These are phyloP conservation scores for Rosa rugosa DNA, from an alignment of 306 rosid species.

Conservation along the genomic window DNA sequence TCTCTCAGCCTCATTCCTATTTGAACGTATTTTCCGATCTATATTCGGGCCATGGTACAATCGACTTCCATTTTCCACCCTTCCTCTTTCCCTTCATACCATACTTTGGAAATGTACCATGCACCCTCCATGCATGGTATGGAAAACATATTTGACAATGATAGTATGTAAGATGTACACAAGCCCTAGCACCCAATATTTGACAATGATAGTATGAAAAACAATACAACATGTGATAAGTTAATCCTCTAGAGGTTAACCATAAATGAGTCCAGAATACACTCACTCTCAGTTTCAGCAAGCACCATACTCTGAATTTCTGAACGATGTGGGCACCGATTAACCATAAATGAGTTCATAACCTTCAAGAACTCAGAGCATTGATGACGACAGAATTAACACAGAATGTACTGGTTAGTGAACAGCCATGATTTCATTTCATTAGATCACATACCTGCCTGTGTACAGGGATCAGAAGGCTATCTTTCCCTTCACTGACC, in stretches of 20 bases:
- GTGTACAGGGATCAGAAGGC: conserved; percentile 68
- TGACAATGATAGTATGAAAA: background rate
- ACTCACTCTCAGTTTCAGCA: conserved; percentile 70
- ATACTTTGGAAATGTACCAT: background rate
- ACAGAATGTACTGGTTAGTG: conserved; percentile 2
- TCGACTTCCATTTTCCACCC: background rate
- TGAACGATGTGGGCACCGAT: conserved; percentile 91
- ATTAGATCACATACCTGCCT: conserved; percentile 48
- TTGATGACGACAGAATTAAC: conserved; percentile 13
- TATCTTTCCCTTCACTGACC: conserved; percentile 66
- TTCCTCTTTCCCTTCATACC: background rate
- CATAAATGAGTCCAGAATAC: conserved; percentile 14
- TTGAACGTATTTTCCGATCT: background rate
- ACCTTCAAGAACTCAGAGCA: conserved; percentile 42
- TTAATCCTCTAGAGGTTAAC: background rate
- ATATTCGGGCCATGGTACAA: background rate
- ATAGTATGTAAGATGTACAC: too few species aligned
- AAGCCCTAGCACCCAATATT: background rate
- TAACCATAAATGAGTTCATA: conserved; percentile 44
- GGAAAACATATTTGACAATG: too few species aligned
- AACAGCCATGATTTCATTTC: background rate
- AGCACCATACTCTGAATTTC: conserved; percentile 87
- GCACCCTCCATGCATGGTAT: background rate
- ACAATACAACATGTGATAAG: background rate
- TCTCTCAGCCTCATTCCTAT: background rate